phyloP scores from a whole-genome alignment of 2,329 filamentous ascomycete genomes.

The Penicillium frequentans region DNA sequence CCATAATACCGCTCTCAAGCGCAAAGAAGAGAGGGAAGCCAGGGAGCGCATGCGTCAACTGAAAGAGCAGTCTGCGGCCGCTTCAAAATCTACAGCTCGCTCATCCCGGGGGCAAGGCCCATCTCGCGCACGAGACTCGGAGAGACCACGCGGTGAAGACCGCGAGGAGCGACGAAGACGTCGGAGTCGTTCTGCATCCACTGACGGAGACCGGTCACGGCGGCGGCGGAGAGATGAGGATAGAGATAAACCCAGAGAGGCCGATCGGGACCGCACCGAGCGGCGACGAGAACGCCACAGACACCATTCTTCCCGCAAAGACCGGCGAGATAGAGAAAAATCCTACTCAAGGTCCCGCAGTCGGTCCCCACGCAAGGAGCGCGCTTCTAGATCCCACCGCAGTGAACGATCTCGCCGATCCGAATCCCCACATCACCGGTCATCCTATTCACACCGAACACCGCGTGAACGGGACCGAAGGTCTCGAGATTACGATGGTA shows the following conservation, averaged over 20 bases:
- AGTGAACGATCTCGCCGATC: slow-evolving; percentile 31
- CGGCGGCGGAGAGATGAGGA: slow-evolving; percentile 23
- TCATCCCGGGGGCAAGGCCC: slow-evolving; percentile 36
- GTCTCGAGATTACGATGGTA: slow-evolving; percentile 2
- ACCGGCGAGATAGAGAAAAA: slow-evolving; percentile 15
- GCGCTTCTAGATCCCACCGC: slow-evolving; percentile 17
- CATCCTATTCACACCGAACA: slow-evolving; percentile 10
- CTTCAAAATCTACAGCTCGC: slow-evolving; percentile 26
- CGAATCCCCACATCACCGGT: slow-evolving; percentile 9
- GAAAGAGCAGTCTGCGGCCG: slow-evolving; percentile 36
- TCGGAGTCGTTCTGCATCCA: slow-evolving; percentile 28
- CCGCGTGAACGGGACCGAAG: not conserved
- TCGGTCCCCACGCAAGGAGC: slow-evolving; percentile 22
- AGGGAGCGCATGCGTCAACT: slow-evolving; percentile 67
- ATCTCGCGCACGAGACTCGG: slow-evolving; percentile 20
- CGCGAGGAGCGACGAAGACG: slow-evolving; percentile 24
- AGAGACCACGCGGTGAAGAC: slow-evolving; percentile 22
- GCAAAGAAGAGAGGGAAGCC: slow-evolving; percentile 80
- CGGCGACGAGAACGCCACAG: slow-evolving; percentile 13
- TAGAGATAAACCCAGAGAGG: slow-evolving; percentile 17
- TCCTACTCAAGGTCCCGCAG: slow-evolving; percentile 22
- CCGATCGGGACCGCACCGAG: slow-evolving; percentile 14
- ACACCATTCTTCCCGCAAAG: slow-evolving; percentile 11
- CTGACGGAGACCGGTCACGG: slow-evolving; percentile 24
- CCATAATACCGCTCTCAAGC: slow-evolving; percentile 84